Conservation (phyloP, 2,329 filamentous ascomycete genomes). For the Mariannaea elegans region DNA sequence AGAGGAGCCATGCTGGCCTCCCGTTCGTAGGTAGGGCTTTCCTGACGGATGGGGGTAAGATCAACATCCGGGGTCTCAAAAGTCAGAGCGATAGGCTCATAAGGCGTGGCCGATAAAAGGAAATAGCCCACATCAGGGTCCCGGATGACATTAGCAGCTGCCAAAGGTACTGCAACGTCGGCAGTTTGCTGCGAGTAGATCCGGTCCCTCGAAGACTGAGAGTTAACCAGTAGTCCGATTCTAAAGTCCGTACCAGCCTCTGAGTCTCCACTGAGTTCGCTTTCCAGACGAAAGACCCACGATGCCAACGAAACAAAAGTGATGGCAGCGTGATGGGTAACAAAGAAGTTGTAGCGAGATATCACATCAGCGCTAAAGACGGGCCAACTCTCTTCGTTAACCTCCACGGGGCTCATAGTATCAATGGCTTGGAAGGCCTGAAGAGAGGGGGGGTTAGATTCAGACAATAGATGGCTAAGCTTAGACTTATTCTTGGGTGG, state of each 20-base stretch:
- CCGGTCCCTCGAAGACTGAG: constrained; percentile 66
- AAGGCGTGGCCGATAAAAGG: constrained; percentile 66
- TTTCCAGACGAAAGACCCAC: constrained; percentile 72
- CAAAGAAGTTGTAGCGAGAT: constrained; percentile 70
- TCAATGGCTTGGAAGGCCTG: constrained; percentile 71
- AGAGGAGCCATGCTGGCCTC: constrained; percentile 55
- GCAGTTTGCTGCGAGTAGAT: constrained; percentile 63
- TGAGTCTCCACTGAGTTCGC: constrained; percentile 64
- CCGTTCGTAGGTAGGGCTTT: constrained; percentile 54
- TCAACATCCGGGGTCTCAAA: constrained; percentile 68
- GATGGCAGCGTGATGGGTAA: constrained; percentile 69
- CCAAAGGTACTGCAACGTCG: constrained; percentile 58
- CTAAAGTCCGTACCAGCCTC: constrained; percentile 69
- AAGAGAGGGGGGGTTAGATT: constrained; percentile 56
- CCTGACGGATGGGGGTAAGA: constrained; percentile 52
- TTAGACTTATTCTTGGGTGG: constrained; percentile 64
- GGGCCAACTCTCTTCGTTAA: constrained; percentile 67
- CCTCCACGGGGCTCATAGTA: constrained; percentile 63
- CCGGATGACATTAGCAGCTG: constrained; percentile 62
- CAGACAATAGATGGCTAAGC: constrained; percentile 49
- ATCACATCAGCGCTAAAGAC: constrained; percentile 69
- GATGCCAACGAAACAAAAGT: constrained; percentile 67
- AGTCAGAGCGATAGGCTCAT: constrained; percentile 65
- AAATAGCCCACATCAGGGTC: constrained; percentile 73
- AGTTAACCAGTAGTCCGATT: constrained; percentile 66